These are phyloP conservation scores for Solanum arcanum DNA, from an alignment of 257 asterid genomes.

Conservation along the genomic window DNA sequence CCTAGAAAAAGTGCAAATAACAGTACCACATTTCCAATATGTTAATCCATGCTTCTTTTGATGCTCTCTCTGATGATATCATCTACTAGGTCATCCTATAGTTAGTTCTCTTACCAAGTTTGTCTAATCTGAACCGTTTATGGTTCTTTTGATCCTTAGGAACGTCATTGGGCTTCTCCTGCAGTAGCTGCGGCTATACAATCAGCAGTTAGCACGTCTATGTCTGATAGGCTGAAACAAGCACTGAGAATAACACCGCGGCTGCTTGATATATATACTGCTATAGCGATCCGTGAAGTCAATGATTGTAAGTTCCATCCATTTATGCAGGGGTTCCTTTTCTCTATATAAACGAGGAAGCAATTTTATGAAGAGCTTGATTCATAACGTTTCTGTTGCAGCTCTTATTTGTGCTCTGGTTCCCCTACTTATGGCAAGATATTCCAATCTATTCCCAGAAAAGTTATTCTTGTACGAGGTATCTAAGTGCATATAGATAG, in stretches of 20 bases:
- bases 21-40: background rate
- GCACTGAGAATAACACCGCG: conserved; percentile 71
- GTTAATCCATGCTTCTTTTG: background rate
- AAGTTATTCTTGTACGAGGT: conserved; percentile 71
- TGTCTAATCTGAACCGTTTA: background rate
- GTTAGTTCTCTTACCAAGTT: background rate
- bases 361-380: background rate
- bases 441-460: conserved; percentile 77
- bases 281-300: conserved; percentile 55
- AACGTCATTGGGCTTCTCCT: conserved; percentile 95
- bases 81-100: background rate
- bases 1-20: background rate
- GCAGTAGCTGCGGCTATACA: conserved; percentile 78
- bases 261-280: conserved; percentile 64
- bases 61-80: background rate
- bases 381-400: conserved; percentile 23
- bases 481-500: background rate
- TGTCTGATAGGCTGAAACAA: conserved; percentile 68
- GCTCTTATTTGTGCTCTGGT: conserved; percentile 79
- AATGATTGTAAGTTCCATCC: conserved; percentile 44
- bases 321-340: background rate
- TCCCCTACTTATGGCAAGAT: conserved; percentile 76
- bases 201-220: conserved; percentile 47
- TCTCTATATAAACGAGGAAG: background rate
- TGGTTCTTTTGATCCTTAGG: conserved; percentile 35